A percentile compares a stretch with the other conserved stretches of the same genome.
These are phyloP conservation scores for Russula lepida DNA, from an alignment of 768 basidiomycete genomes.

Conservation along the genomic window DNA sequence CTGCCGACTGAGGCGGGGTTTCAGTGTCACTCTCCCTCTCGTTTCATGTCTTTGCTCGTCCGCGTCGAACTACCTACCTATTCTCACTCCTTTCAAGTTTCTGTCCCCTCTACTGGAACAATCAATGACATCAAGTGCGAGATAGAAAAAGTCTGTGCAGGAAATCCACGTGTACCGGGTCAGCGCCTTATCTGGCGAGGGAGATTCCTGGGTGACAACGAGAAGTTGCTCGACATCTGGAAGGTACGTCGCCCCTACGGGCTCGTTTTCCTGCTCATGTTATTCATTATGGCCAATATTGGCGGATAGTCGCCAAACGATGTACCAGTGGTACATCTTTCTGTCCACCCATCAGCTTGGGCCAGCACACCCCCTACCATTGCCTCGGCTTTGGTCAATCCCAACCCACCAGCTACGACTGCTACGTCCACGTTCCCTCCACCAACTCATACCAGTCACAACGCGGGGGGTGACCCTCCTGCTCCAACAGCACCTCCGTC, in stretches of 20 bases:
- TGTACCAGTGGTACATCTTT: slow-evolving; percentile 58
- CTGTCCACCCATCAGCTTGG: slow-evolving; percentile 79
- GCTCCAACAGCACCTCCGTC: not conserved
- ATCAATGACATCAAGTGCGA: slow-evolving; percentile 59
- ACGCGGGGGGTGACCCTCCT: not conserved
- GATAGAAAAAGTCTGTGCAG: slow-evolving; percentile 52
- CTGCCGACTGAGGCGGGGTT: not conserved
- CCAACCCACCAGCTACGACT: slow-evolving; percentile 3
- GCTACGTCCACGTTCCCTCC: not conserved
- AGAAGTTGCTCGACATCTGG: slow-evolving; percentile 62
- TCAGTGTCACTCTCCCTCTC: not conserved
- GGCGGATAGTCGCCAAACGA: slow-evolving; percentile 43
- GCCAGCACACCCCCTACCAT: slow-evolving; percentile 41
- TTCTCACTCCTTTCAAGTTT: slow-evolving; percentile 54
- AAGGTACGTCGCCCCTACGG: slow-evolving; percentile 39
- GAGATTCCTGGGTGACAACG: slow-evolving; percentile 53
- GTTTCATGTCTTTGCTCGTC: slow-evolving; percentile 29
- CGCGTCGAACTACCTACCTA: slow-evolving; percentile 73
- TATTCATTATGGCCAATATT: slow-evolving; percentile 23
- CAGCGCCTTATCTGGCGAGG: slow-evolving; percentile 75
- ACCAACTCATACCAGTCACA: not conserved
- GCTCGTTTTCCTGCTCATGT: not conserved
- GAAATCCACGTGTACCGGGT: slow-evolving; percentile 57
- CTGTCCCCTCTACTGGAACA: slow-evolving; percentile 40
- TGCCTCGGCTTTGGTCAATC: slow-evolving; percentile 15